A percentile compares a stretch with the other conserved stretches of the same genome.
Conservation (phyloP, 441 rosid species). For the Gossypium trilobum region DNA sequence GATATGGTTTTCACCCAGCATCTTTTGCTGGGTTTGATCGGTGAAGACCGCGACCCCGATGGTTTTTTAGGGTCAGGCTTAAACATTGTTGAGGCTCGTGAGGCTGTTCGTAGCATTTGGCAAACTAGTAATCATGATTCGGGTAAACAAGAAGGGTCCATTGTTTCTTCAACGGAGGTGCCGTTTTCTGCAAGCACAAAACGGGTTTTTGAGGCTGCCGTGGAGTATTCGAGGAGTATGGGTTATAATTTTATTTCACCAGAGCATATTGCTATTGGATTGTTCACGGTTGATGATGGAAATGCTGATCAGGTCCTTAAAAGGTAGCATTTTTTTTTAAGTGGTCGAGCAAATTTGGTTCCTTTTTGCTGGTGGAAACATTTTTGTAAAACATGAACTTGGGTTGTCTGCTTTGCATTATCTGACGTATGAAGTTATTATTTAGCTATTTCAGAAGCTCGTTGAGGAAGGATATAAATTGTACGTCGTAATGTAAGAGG, state of each 20-base stretch:
- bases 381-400: not conserved
- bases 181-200: constrained; percentile 67
- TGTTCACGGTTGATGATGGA: constrained; percentile 83
- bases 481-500: not conserved
- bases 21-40: constrained; percentile 59
- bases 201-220: constrained; percentile 83
- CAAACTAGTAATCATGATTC: constrained; percentile 22
- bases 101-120: constrained; percentile 60
- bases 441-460: not conserved
- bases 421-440: not conserved
- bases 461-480: not conserved
- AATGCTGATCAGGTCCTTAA: constrained; percentile 65
- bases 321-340: constrained; percentile 32
- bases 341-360: not conserved
- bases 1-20: constrained; percentile 76
- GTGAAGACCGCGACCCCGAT: constrained; percentile 60
- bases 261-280: constrained; percentile 75
- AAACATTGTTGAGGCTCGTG: constrained; percentile 52
- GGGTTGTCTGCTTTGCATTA: not conserved
- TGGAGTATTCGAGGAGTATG: constrained; percentile 77
- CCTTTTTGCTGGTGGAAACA: not conserved
- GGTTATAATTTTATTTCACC: constrained; percentile 75
- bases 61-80: constrained; percentile 73
- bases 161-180: constrained; percentile 39
- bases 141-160: constrained; percentile 16